Percentiles rank a stretch among this genome's conserved stretches.
phyloP scores from a whole-genome alignment of 2,329 filamentous ascomycete species.

The Hymenotorrendiella dingleyae region DNA sequence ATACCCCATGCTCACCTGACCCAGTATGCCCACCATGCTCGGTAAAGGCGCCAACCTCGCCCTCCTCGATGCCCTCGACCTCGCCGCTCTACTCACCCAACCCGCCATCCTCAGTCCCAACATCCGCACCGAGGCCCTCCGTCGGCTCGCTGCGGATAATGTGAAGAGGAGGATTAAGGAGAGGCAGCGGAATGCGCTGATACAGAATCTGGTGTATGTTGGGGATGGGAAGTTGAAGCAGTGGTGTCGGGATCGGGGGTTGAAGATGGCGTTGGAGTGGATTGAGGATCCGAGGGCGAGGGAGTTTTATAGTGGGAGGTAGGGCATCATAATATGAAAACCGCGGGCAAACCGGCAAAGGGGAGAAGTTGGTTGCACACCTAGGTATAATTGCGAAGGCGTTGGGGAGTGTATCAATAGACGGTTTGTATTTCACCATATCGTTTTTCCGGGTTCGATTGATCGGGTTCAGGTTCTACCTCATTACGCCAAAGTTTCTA shows the following conservation, averaged over 20 bases:
- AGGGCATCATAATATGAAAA: no score
- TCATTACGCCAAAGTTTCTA: no score
- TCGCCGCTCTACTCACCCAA: constrained; percentile 16
- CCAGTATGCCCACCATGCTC: constrained; percentile 25
- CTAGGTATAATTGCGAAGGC: no score
- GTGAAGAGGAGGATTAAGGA: constrained; percentile 22
- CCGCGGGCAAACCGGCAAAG: no score
- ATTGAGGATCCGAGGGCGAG: constrained; percentile 11
- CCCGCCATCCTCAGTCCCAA: constrained; percentile 4
- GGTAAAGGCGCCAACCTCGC: constrained; percentile 28
- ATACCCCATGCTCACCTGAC: neutral
- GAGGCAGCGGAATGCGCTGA: constrained; percentile 19
- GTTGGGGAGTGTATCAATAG: no score
- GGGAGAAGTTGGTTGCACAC: no score
- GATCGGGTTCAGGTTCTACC: no score
- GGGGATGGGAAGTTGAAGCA: constrained; percentile 21
- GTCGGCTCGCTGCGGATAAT: constrained; percentile 18
- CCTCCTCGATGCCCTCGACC: constrained; percentile 23
- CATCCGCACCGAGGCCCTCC: constrained; percentile 10
- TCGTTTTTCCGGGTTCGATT: no score
- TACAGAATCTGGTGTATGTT: constrained; percentile 25
- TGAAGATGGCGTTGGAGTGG: constrained; percentile 22
- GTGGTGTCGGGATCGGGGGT: constrained; percentile 17
- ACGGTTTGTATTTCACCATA: no score
- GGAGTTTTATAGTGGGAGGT: neutral